A percentile compares a stretch with the other conserved stretches of the same genome.
Evolutionary conservation across 139 green algal species (phyloP).

Genomic region (Chloropicon primus): DNA sequence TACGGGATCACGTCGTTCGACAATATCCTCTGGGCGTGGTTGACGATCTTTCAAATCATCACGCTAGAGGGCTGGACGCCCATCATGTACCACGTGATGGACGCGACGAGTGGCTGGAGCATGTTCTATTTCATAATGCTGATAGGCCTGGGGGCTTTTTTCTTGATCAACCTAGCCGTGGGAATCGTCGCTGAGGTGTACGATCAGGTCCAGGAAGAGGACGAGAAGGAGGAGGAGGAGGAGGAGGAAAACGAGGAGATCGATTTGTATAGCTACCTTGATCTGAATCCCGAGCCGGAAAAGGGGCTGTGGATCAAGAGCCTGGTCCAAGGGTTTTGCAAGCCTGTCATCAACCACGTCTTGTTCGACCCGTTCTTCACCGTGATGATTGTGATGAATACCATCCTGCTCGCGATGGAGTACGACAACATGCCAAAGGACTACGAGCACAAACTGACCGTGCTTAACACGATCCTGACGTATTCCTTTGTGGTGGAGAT

Average conservation of each 20-base stretch:
- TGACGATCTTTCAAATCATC: conserved; percentile 17
- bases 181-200: conserved; percentile 20
- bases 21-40: conserved; percentile 6
- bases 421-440: conserved; percentile 17
- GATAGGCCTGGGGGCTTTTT: conserved; percentile 16
- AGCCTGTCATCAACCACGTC: conserved; percentile 2
- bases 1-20: conserved; percentile 15
- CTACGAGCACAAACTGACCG: conserved; percentile 2
- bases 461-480: conserved; percentile 12
- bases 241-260: neutral
- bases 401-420: conserved; percentile 15
- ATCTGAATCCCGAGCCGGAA: neutral
- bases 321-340: conserved; percentile 1
- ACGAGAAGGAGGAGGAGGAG: neutral
- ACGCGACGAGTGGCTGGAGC: conserved; percentile 8
- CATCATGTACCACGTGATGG: conserved; percentile 14
- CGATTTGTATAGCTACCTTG: neutral
- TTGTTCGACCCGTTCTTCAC: conserved; percentile 11
- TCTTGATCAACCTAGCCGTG: conserved; percentile 20
- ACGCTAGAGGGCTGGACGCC: conserved; percentile 15
- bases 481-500: conserved; percentile 17
- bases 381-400: conserved; percentile 14
- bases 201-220: neutral
- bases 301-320: too few species aligned
- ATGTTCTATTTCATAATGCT: conserved; percentile 19